phyloP scores from a whole-genome alignment of 2,329 filamentous ascomycete species.

The Fusarium praegraminearum region DNA sequence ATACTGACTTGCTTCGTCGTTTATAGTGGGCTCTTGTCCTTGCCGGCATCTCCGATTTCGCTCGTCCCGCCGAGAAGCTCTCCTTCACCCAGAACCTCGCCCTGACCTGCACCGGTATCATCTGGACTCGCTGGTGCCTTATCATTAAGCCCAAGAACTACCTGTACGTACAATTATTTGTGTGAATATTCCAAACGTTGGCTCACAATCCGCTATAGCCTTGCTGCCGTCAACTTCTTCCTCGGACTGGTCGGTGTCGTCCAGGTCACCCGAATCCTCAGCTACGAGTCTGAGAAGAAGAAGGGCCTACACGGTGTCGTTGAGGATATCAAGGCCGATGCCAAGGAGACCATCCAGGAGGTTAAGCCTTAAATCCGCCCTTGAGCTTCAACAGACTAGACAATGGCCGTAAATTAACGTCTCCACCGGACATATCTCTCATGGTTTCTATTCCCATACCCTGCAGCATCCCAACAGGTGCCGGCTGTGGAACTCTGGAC shows the following conservation, averaged over 20 bases:
- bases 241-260: constrained; percentile 87
- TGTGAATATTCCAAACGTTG: background rate
- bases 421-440: constrained; percentile 17
- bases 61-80: constrained; percentile 90
- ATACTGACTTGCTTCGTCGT: constrained; percentile 25
- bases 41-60: constrained; percentile 91
- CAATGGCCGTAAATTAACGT: constrained; percentile 3
- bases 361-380: constrained; percentile 38
- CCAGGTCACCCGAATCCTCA: constrained; percentile 82
- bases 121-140: constrained; percentile 99
- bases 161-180: constrained; percentile 68
- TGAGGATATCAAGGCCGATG: constrained; percentile 58
- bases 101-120: constrained; percentile 88
- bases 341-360: constrained; percentile 50
- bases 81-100: constrained; percentile 93
- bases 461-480: background rate
- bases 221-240: constrained; percentile 98
- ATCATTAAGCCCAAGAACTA: constrained; percentile 95
- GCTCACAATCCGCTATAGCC: constrained; percentile 60
- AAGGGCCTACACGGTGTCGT: constrained; percentile 52
- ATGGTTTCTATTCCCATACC: constrained; percentile 8
- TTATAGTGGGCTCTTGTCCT: constrained; percentile 90
- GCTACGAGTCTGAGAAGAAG: constrained; percentile 73
- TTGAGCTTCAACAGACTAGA: background rate
- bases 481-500: background rate